Percentiles rank a stretch among this genome's conserved stretches.
Evolutionary conservation across 306 rosid genomes (phyloP).

Genomic region (Lathyrus aphaca): DNA sequence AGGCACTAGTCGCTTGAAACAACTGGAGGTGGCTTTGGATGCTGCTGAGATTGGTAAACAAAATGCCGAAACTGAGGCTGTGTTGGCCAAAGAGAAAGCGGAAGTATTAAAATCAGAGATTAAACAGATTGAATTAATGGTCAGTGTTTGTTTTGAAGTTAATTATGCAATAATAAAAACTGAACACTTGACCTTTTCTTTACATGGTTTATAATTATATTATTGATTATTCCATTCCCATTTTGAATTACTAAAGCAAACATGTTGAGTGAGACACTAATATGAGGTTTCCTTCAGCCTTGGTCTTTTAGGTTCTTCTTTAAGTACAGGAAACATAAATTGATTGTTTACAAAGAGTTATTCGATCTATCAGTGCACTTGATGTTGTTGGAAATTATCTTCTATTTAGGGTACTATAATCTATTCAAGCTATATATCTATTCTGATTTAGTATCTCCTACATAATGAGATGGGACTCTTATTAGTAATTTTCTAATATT

Average conservation of each 20-base stretch:
- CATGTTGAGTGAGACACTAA: neutral
- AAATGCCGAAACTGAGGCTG: constrained; percentile 74
- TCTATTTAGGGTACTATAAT: neutral
- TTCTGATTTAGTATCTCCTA: neutral
- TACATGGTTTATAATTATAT: constrained; percentile 34
- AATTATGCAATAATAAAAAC: constrained; percentile 10
- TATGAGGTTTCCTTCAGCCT: neutral
- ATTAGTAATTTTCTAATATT: neutral
- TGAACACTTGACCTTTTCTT: constrained; percentile 19
- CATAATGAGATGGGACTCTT: neutral
- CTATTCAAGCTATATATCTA: no score
- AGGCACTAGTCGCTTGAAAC: constrained; percentile 68
- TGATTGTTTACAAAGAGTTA: constrained; percentile 10
- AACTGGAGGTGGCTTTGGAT: constrained; percentile 85
- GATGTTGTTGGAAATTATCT: neutral
- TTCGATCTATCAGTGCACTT: constrained; percentile 14
- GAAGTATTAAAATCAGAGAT: constrained; percentile 71
- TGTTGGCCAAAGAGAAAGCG: constrained; percentile 64
- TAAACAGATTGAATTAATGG: constrained; percentile 66
- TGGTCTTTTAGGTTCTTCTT: constrained; percentile 27
- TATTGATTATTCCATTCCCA: constrained; percentile 34
- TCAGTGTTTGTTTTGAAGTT: constrained; percentile 51
- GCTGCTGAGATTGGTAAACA: constrained; percentile 64
- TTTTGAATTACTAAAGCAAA: constrained; percentile 16
- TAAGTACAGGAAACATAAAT: neutral